Base-by-base conservation (phyloP, 306 rosid species). In the Alnus glutinosa region DNA sequence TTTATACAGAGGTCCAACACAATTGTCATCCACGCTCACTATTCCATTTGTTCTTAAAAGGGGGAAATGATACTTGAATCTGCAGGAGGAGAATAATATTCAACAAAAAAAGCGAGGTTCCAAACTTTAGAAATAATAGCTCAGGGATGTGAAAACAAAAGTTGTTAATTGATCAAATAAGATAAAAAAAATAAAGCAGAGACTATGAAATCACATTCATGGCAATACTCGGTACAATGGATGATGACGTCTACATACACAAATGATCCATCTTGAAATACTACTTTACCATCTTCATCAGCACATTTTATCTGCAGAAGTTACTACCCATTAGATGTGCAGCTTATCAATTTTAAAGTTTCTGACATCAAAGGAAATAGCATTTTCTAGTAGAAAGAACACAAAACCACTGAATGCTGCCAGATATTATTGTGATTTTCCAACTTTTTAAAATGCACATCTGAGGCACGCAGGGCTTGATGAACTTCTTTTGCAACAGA, bases 21-120 rank as follows among this genome's bases (percentile, higher is more conserved):
- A 28, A 44, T 80, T 80, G 70, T 80, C 76, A 13, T 80, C 71
- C 48, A 80, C 69, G 37, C 62, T 67, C 34, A 81, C 77, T 70
- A 61, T 39, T 30, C 73, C 85, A 52, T 81, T 52, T 54, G 85
- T 81, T 76, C 64, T 76, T 19, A 81, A 76, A 30, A 76, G 76
- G 34, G 85, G 85, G 46, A 47, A 81, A 39, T 81, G 59, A 48
- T 76, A 81, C 7, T 76, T 70, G 55, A 76, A 76, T 58, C 74
- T 81, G 63, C 4, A 9, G 15, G 23, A 23, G 13, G 55, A 62
- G n/a, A 77, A 49, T 30, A 30, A n/a, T 59, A 13, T 75, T 49
- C 9, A 50, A 47, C 19, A 12, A 75, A 9, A 58, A 7, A 19
- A 47, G 28, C 3, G 18, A 4, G 70, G 23, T 46, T 42, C 11